Evolutionary conservation across 2,329 filamentous ascomycete genomes (phyloP).

Genomic region (Colletotrichum acutatum): DNA sequence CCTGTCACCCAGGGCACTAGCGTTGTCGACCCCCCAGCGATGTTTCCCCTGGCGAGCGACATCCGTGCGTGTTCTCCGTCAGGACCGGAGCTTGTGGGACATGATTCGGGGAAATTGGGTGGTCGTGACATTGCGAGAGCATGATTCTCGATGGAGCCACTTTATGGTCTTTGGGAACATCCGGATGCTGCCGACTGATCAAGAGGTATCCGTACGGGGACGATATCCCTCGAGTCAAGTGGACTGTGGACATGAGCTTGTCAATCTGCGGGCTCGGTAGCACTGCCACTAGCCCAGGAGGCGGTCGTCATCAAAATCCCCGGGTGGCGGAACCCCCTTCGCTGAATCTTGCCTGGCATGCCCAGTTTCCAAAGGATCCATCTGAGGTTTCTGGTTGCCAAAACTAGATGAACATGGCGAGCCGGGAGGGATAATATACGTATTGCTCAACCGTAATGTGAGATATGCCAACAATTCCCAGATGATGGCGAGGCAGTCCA

Average conservation of each 20-base stretch:
- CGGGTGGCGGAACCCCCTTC: slow-evolving; percentile 15
- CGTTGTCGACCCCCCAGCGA: not conserved
- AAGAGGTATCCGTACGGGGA: slow-evolving; percentile 10
- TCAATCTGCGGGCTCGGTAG: slow-evolving; percentile 28
- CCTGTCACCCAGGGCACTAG: slow-evolving; percentile 18
- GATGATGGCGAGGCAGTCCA: not conserved
- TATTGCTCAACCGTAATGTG: not conserved
- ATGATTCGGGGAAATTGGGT: slow-evolving; percentile 36
- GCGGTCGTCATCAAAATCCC: slow-evolving; percentile 34
- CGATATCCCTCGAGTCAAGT: not conserved
- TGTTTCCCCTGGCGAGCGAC: slow-evolving; percentile 2
- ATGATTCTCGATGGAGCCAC: slow-evolving; percentile 15
- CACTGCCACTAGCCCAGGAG: slow-evolving; percentile 28
- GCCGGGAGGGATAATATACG: not conserved
- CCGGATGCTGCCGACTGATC: slow-evolving; percentile 33
- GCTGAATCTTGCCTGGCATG: not conserved
- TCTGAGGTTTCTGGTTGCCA: no score
- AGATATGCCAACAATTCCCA: not conserved
- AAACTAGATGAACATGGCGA: no score
- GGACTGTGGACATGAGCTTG: slow-evolving; percentile 3
- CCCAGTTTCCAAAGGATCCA: not conserved
- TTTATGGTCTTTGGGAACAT: slow-evolving; percentile 18
- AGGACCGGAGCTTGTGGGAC: slow-evolving; percentile 29
- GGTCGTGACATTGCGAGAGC: slow-evolving; percentile 20
- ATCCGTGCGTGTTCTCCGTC: slow-evolving; percentile 27